These are phyloP conservation scores for Pogostemon cablin DNA, from an alignment of 257 asterid species.

Conservation along the genomic window DNA sequence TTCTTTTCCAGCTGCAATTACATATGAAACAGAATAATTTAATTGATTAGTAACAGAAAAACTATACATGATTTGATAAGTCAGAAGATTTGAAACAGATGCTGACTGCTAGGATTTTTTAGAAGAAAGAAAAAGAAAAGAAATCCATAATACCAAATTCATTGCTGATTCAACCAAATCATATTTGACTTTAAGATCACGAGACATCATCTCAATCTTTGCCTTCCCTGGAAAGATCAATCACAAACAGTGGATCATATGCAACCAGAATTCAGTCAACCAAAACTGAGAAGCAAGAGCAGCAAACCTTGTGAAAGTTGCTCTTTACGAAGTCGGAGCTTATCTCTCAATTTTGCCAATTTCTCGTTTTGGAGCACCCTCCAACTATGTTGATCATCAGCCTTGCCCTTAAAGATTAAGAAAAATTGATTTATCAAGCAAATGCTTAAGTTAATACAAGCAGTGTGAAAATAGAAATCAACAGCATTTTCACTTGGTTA, in stretches of 20 bases:
- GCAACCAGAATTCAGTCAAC: conserved; percentile 25
- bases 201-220: conserved; percentile 68
- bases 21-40: conserved; percentile 36
- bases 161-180: conserved; percentile 75
- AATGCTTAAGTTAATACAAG: conserved; percentile 20
- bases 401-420: conserved; percentile 67
- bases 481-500: conserved; percentile 19
- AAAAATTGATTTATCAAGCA: conserved; percentile 5
- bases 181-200: conserved; percentile 64
- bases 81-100: conserved; percentile 18
- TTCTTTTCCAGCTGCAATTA: conserved; percentile 78
- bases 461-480: background rate
- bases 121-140: background rate
- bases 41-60: conserved; percentile 4
- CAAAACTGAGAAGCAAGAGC: conserved; percentile 8
- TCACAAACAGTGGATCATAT: conserved; percentile 27
- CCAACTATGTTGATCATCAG: conserved; percentile 95
- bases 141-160: conserved; percentile 52
- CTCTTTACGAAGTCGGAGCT: conserved; percentile 67
- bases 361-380: conserved; percentile 82
- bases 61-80: conserved; percentile 14
- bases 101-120: conserved; percentile 17
- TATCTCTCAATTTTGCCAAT: conserved; percentile 68
- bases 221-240: conserved; percentile 66
- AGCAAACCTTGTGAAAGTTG: conserved; percentile 72